phyloP scores from a whole-genome alignment of 352 stramenopile species.

The Phytophthora litchii region DNA sequence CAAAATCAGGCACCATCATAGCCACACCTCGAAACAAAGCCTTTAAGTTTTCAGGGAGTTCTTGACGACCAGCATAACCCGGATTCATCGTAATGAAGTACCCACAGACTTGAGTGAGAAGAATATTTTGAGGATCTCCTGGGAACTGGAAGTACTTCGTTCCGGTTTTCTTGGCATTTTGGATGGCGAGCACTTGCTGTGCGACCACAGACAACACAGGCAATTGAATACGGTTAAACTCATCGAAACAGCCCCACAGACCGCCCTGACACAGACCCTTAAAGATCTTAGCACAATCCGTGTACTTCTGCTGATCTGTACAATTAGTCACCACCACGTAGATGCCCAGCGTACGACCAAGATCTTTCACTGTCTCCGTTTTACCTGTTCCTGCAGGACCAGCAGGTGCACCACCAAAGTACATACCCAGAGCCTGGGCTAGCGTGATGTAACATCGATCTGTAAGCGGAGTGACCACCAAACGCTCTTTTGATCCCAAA shows the following conservation, averaged over 20 bases:
- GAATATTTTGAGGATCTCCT: slow-evolving; percentile 96
- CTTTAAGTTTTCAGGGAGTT: slow-evolving; percentile 99
- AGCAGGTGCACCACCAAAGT: slow-evolving; percentile 96
- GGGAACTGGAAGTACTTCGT: slow-evolving; percentile 97
- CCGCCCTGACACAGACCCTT: slow-evolving; percentile 97
- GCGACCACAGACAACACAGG: slow-evolving; percentile 97
- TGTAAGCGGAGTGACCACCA: slow-evolving; percentile 97
- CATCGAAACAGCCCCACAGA: slow-evolving; percentile 98
- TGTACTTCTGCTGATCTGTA: slow-evolving; percentile 98
- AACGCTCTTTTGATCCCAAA: slow-evolving; percentile 95
- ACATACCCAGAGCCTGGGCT: slow-evolving; percentile 97
- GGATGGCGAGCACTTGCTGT: slow-evolving; percentile 97
- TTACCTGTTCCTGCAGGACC: slow-evolving; percentile 96
- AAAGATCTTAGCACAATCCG: slow-evolving; percentile 98
- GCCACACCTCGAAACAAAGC: slow-evolving; percentile 90
- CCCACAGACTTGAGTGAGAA: slow-evolving; percentile 94
- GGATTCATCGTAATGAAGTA: slow-evolving; percentile 99
- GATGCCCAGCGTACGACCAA: slow-evolving; percentile 94
- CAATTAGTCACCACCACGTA: slow-evolving; percentile 98
- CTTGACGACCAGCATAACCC: slow-evolving; percentile 97
- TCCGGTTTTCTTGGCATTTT: slow-evolving; percentile 97
- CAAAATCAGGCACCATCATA: slow-evolving; percentile 94
- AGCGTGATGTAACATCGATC: slow-evolving; percentile 98
- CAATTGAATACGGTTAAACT: slow-evolving; percentile 98
- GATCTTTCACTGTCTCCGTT: slow-evolving; percentile 97